Base-by-base conservation (phyloP, 495 filamentous ascomycete genomes). In the Hypomontagnella monticulosa region DNA sequence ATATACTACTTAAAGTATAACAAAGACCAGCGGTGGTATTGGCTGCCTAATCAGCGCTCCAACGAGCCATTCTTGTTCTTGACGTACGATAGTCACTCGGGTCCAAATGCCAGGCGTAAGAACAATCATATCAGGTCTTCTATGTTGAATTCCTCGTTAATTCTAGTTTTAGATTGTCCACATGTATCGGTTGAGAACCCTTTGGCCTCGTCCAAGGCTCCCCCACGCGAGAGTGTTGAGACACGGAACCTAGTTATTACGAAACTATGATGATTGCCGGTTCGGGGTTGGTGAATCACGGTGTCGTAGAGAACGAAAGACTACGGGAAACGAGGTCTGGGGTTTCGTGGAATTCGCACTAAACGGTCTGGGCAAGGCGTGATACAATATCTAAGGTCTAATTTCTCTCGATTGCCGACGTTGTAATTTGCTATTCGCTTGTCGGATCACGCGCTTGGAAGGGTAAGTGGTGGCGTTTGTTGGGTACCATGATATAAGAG, bases 1-100 rank as follows among this genome's bases (percentile, higher is more conserved):
- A 46, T 61, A 27, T 61, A 61, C 48, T 53, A 52, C 3, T 42
- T 53, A 18, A 61, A 61, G 19, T 30, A 52, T 10, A 53, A 61
- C 14, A 38, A 51, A 14, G 15, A 32, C 1, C 48, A 61, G 4
- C 57, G 30, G 3, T 53, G 57, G 47, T 61, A 61, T 53, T 61
- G 57, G 57, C 10, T 61, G n/a, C 57, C 48, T 3, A 46, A 61
- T 9, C 57, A 53, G 37, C 27, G 30, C 4, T 53, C 48, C 14
- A 33, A 46, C 18, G 48, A 61, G 18, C 48, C 9, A 4, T 53
- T 61, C 12, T 18, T 61, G 12, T 61, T 61, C 6, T 27, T 61
- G 30, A 61, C 57, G 3, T 61, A 27, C 9, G 48, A 61, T 16
- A 53, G 57, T 32, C 57, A 61, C 11, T 51, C 48, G 10, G 48